These are phyloP conservation scores for Raphanus hybrid DNA, from an alignment of 441 rosid species.

Conservation along the genomic window DNA sequence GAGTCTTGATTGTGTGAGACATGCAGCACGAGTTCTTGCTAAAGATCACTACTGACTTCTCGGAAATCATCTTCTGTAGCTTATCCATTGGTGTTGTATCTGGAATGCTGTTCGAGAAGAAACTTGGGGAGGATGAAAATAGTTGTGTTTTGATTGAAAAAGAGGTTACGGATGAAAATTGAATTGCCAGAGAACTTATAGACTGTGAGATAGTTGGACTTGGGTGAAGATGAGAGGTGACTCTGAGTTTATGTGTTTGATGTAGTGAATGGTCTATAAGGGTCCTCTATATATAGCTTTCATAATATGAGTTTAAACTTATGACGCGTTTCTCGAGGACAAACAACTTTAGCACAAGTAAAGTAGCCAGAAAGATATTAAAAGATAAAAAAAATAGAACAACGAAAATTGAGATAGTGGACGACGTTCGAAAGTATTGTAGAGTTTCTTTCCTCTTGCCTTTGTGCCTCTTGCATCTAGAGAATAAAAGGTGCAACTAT, in stretches of 20 bases:
- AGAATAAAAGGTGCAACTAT: slow-evolving; percentile 18
- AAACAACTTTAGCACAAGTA: slow-evolving; percentile 23
- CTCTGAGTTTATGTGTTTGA: slow-evolving; percentile 29
- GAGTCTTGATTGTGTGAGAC: slow-evolving; percentile 74
- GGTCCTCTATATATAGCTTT: slow-evolving; percentile 33
- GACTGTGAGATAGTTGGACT: background rate
- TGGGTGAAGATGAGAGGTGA: slow-evolving; percentile 20
- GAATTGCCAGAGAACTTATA: slow-evolving; percentile 12
- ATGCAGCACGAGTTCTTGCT: slow-evolving; percentile 78
- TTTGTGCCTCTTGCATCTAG: background rate
- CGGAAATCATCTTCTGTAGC: slow-evolving; percentile 58
- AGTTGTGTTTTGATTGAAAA: background rate
- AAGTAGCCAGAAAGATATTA: slow-evolving; percentile 2
- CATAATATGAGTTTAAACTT: background rate
- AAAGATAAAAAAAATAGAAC: background rate
- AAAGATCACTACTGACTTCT: slow-evolving; percentile 85
- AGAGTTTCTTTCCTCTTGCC: background rate
- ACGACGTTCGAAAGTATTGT: background rate
- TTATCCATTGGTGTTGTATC: slow-evolving; percentile 59
- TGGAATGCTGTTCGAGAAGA: slow-evolving; percentile 3
- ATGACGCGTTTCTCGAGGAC: slow-evolving; percentile 13
- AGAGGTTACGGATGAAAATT: background rate
- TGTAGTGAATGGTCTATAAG: slow-evolving; percentile 15
- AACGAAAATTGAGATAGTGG: slow-evolving; percentile 15
- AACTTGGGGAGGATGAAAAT: background rate